Evolutionary conservation across 208 protist genomes (phyloP).

Genomic region (Leishmania tropica): DNA sequence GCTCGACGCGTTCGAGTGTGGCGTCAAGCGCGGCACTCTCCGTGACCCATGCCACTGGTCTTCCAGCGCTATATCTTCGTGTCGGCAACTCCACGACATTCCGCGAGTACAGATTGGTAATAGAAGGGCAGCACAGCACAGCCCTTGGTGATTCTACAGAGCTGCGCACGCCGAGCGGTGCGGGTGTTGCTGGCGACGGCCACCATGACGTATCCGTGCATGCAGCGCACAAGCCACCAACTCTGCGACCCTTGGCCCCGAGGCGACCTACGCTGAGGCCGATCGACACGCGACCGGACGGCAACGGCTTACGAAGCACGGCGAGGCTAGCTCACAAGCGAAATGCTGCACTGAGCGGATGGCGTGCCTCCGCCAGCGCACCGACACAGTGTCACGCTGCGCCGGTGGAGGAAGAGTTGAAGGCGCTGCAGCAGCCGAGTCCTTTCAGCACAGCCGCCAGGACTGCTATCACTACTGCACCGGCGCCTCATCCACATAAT

Average conservation of each 20-base stretch:
- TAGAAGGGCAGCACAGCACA: background rate
- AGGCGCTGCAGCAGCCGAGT: background rate
- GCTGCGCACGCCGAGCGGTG: background rate
- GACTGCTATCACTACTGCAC: background rate
- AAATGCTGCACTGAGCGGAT: background rate
- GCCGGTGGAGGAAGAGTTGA: background rate
- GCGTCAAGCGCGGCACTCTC: background rate
- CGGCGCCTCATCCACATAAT: background rate
- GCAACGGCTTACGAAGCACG: constrained; percentile 6
- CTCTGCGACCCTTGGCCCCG: constrained; percentile 4
- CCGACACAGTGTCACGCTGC: background rate
- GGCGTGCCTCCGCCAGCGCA: background rate
- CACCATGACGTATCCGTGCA: background rate
- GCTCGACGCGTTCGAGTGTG: background rate
- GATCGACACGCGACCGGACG: background rate
- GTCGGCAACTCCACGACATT: constrained; percentile 56
- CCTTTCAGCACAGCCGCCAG: too few species aligned
- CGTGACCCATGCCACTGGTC: background rate
- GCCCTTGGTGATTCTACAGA: background rate
- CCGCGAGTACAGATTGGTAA: constrained; percentile 44
- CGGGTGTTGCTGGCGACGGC: too few species aligned
- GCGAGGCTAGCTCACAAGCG: background rate
- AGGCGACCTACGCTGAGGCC: constrained; percentile 15
- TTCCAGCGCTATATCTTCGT: constrained; percentile 46
- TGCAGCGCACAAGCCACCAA: constrained; percentile 3